A percentile compares a stretch with the other conserved stretches of the same genome.
Evolutionary conservation across 1,139 yeast species (phyloP).

Genomic region (Hansenula sp.): DNA sequence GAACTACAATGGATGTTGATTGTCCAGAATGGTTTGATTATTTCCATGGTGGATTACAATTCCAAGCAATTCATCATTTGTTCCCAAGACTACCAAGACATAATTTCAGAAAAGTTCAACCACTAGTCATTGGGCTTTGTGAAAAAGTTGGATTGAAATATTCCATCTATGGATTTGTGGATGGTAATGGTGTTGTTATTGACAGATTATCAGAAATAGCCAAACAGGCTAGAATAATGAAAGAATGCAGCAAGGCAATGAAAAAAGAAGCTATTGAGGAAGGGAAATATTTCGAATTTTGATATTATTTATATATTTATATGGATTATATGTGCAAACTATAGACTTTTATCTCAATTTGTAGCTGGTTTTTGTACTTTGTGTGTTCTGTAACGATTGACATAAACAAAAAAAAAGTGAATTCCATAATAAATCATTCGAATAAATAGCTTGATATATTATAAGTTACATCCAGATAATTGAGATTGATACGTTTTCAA

Average conservation of each 20-base stretch:
- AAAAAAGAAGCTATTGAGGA: conserved; percentile 28
- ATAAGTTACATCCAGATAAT: too few relatives aligned
- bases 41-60: conserved; percentile 89
- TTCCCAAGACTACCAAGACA: conserved; percentile 90
- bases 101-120: conserved; percentile 73
- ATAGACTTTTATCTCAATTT: too few relatives aligned
- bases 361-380: too few relatives aligned
- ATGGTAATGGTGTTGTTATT: conserved; percentile 71
- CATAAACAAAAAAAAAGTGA: too few relatives aligned
- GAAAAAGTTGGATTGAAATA: conserved; percentile 73
- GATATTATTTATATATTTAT: not conserved
- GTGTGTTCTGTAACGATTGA: too few relatives aligned
- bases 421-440: too few relatives aligned
- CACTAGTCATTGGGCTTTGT: conserved; percentile 69
- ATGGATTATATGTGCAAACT: not conserved
- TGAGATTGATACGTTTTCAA: not conserved
- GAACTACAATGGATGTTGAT: conserved; percentile 94
- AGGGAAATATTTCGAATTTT: conserved; percentile 13
- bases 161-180: conserved; percentile 78
- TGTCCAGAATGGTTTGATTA: conserved; percentile 92
- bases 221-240: conserved; percentile 68
- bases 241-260: conserved; percentile 61
- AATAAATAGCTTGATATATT: too few relatives aligned
- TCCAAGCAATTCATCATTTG: conserved; percentile 86
- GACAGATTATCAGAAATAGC: conserved; percentile 70